Evolutionary conservation across 169 alveolate genomes (phyloP).

Genomic region (Eimeria falciformis): DNA sequence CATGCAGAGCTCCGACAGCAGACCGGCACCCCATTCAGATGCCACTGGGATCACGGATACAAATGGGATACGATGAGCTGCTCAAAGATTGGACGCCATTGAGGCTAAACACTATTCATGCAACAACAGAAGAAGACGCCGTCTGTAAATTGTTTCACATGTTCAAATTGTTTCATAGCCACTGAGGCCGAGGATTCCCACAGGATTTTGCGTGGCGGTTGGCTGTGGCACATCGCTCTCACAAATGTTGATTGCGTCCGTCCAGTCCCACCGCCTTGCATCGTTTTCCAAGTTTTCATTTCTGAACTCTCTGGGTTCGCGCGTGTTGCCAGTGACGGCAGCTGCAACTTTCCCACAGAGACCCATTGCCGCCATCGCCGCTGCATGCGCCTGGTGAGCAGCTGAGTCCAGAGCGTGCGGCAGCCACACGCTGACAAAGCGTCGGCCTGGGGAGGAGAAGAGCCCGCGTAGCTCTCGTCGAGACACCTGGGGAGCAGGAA

Average conservation of each 20-base stretch:
- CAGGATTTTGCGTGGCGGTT: background rate
- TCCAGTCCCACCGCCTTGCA: constrained; percentile 49
- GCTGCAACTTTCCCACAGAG: background rate
- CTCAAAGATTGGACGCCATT: too few species aligned
- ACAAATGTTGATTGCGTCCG: background rate
- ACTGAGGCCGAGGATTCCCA: background rate
- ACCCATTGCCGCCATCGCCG: background rate
- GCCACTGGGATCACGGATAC: too few species aligned
- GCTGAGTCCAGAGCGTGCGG: constrained; percentile 33
- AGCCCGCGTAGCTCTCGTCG: constrained; percentile 51
- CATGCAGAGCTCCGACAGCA: too few species aligned
- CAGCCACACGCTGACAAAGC: constrained; percentile 47
- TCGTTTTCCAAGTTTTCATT: background rate
- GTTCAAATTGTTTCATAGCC: constrained; percentile 49
- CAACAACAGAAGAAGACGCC: too few species aligned
- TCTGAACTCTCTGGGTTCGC: constrained; percentile 22
- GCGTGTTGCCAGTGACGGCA: background rate
- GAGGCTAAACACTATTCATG: too few species aligned
- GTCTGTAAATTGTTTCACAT: background rate
- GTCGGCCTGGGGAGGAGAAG: constrained; percentile 51
- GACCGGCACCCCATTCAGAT: too few species aligned
- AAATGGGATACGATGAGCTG: too few species aligned
- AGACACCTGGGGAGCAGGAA: background rate
- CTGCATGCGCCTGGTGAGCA: constrained; percentile 5
- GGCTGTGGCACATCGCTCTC: constrained; percentile 1